phyloP scores from a whole-genome alignment of 345 rosid genomes.

The Brassica rapa region DNA sequence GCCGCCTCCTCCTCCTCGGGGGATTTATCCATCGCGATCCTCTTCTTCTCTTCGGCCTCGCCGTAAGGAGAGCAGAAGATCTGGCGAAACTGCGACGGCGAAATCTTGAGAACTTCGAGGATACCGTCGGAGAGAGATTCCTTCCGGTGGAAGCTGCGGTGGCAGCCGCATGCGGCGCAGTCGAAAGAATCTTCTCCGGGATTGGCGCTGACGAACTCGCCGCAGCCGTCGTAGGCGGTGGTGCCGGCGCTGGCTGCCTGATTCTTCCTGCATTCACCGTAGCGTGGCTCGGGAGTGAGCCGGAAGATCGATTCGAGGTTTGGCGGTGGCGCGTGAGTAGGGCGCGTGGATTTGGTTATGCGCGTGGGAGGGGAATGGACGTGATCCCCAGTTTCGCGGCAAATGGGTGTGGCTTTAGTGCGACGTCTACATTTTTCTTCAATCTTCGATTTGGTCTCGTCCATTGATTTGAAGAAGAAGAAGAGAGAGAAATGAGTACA shows the following conservation, averaged over 20 bases:
- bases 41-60: neutral
- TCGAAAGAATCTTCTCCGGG: neutral
- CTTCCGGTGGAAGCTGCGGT: slow-evolving; percentile 28
- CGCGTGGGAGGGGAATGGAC: slow-evolving; percentile 27
- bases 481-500: neutral
- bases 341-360: neutral
- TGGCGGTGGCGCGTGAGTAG: slow-evolving; percentile 8
- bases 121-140: neutral
- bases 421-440: neutral
- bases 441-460: neutral
- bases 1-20: slow-evolving; percentile 12
- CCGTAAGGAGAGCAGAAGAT: slow-evolving; percentile 38
- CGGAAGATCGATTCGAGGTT: slow-evolving; percentile 9
- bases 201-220: slow-evolving; percentile 23
- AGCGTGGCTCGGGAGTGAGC: neutral
- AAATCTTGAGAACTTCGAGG: slow-evolving; percentile 20
- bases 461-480: slow-evolving; percentile 18
- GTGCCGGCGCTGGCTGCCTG: neutral
- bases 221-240: slow-evolving; percentile 37
- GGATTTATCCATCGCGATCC: neutral
- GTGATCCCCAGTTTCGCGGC: slow-evolving; percentile 35
- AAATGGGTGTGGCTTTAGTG: neutral
- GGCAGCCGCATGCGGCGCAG: slow-evolving; percentile 30
- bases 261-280: slow-evolving; percentile 34
- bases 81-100: neutral